Evolutionary conservation across 768 basidiomycete species (phyloP), one percentile per base, ranked within the genome.

Genomic region (Cystofilobasidium capitatum): DNA sequence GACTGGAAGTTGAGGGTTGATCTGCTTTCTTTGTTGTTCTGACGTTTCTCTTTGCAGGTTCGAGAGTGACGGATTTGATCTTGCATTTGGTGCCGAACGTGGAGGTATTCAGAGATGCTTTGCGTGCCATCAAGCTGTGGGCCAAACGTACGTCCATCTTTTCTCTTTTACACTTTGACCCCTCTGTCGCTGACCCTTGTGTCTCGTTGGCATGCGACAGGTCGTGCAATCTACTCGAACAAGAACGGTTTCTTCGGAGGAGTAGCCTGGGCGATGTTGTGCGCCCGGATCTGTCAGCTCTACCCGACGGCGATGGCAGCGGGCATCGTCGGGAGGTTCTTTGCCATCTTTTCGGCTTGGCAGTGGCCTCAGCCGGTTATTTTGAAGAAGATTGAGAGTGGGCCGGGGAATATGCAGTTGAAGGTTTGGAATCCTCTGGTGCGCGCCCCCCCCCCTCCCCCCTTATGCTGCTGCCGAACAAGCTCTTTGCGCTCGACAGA

Each of bases 361-460:
- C 82, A 86, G 69, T 99, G 96, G 96, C 96, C 96, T 24, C 90
- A 94, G 75, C 96, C 96, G 35, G 92, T 98, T n/a, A 81, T 97
- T 55, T 79, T 99, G 69, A 94, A 93, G 78, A 90, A 90, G 77
- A 97, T 99, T 55, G 93, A 97, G 77, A 91, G 92, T 71, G 93
- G 93, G 0, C 91, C 91, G 1, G 75, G 93, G 58, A 88, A 89
- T 74, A 89, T 96, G 71, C 84, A 91, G 73, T 72, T 74, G 69
- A 71, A 73, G 33, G 91, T 98, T 2, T 99, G 96, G 96, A 99
- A 99, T 78, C 96, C 96, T 2, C 90, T 87, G 81, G 92, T 88
- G 73, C 24, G 79, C n/a, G n/a, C n/a, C n/a, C n/a, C n/a, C n/a
- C n/a, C n/a, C n/a, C n/a, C n/a, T 47, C n/a, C 6, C 17, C 33